A percentile compares a stretch with the other conserved stretches of the same genome.
Conservation (phyloP, 1,284 basidiomycete genomes). For the Leccinum subrobustum region DNA sequence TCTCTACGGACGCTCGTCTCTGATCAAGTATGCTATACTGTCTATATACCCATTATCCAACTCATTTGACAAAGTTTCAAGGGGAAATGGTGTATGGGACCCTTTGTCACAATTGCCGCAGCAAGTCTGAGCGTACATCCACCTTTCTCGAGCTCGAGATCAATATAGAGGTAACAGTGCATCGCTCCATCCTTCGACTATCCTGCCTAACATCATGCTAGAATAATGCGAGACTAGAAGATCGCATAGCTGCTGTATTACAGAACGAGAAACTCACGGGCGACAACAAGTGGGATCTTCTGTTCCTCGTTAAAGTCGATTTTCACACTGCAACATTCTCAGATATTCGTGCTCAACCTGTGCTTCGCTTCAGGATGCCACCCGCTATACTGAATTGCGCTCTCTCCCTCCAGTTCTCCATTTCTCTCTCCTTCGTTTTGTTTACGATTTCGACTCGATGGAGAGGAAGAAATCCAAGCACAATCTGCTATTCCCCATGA, state of each 20-base stretch:
- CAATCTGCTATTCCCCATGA: conserved; percentile 68
- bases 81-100: conserved; percentile 81
- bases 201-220: conserved; percentile 30
- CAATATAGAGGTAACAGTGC: conserved; percentile 55
- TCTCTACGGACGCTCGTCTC: conserved; percentile 64
- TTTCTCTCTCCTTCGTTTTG: conserved; percentile 86
- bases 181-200: not conserved
- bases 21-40: conserved; percentile 52
- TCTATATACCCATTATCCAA: not conserved
- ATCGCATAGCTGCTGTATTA: conserved; percentile 61
- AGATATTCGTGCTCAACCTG: conserved; percentile 83
- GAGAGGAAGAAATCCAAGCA: conserved; percentile 85
- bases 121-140: conserved; percentile 61
- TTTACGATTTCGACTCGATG: conserved; percentile 75
- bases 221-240: conserved; percentile 72
- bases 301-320: not conserved
- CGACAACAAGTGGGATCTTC: conserved; percentile 65
- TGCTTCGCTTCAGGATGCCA: conserved; percentile 69
- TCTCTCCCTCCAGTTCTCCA: conserved; percentile 82
- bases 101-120: conserved; percentile 67
- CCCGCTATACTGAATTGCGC: conserved; percentile 66
- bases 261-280: conserved; percentile 71
- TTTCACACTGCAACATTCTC: not conserved
- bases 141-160: conserved; percentile 87
- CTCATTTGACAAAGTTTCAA: conserved; percentile 63